Percentiles rank a stretch among this genome's conserved stretches.
These are phyloP conservation scores for Pseudogymnoascus sp. DNA, from an alignment of 2,329 filamentous ascomycete species.

Conservation along the genomic window DNA sequence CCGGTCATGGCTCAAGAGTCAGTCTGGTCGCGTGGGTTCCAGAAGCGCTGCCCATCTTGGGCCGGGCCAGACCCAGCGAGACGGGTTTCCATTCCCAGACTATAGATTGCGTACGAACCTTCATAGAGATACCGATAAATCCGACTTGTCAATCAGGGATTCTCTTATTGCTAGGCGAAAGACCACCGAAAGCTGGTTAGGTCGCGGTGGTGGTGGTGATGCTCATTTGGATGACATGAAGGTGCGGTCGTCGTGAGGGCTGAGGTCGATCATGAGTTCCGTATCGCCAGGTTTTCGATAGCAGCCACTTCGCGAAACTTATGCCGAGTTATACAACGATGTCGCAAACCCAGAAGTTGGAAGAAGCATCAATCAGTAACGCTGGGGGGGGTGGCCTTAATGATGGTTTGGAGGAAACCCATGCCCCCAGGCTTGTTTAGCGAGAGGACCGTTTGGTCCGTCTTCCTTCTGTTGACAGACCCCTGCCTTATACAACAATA, in stretches of 20 bases:
- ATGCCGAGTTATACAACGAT: slow-evolving; percentile 3
- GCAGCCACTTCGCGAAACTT: slow-evolving; percentile 5
- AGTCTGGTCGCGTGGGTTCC: not conserved
- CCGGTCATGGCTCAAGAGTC: not conserved
- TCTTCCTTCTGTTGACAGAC: slow-evolving; percentile 1
- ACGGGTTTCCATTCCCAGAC: not conserved
- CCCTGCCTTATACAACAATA: slow-evolving; percentile 3
- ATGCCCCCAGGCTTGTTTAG: slow-evolving; percentile 1
- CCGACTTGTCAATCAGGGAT: not conserved
- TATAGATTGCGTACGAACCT: not conserved
- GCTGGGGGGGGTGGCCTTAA: slow-evolving; percentile 6
- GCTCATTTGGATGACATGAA: slow-evolving; percentile 8
- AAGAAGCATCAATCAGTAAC: slow-evolving; percentile 3
- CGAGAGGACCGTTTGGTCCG: slow-evolving; percentile 5
- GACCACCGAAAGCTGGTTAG: slow-evolving; percentile 8
- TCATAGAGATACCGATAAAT: slow-evolving; percentile 7
- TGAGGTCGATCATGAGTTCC: slow-evolving; percentile 1
- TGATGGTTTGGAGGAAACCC: slow-evolving; percentile 7
- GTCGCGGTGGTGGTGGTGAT: slow-evolving; percentile 7
- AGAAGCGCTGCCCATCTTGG: not conserved
- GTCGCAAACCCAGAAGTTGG: not conserved
- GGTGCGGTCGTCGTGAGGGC: not conserved
- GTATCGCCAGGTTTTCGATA: not conserved
- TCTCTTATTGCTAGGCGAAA: slow-evolving; percentile 4
- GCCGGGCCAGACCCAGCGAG: not conserved